Base-by-base conservation (phyloP, 179 eudicot species). In the Silene coronaria region DNA sequence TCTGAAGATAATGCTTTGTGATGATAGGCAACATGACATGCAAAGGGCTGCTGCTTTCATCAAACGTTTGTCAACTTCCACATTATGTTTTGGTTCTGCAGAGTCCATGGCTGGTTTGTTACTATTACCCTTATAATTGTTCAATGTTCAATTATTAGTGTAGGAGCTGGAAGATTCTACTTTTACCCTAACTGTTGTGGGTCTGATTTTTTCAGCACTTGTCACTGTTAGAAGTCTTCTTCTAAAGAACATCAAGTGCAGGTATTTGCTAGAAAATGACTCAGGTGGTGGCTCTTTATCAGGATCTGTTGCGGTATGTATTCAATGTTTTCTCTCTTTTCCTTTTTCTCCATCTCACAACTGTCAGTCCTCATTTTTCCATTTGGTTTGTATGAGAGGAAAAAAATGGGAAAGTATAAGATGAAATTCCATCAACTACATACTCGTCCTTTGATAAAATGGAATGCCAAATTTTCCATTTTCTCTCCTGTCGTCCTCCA, bases 11-110 rank as follows among this genome's bases (percentile, higher is more conserved):
- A 90, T 94, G 90, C 61, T 94, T 76, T 94, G 96, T 80, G 98
- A 94, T 78, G 95, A 87, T 79, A 89, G 98, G 83, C 98, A 94
- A 72, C 96, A 94, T 84, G 98, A 94, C 78, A 94, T 92, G 97
- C 98, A 94, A 81, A 87, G 98, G 55, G 92, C 98, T 78, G 97
- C 97, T 62, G 97, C 95, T 32, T 94, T 94, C 78, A 89, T 94
- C 55, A 94, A 94, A 82, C 97, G 96, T 62, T 82, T 94, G 82
- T 90, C 96, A 42, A 85, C 95, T 51, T 85, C 88, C 64, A 80
- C 98, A 17, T 78, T 94, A 68, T 94, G 89, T 87, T 89, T 86
- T 81, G 94, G 92, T 10, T 82, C 92, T 77, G 87, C 98, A 10
- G 98, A 94, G 82, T 85, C 97, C 68, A 89, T 94, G 94, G 97